Percentiles rank a stretch among this genome's conserved stretches.
phyloP scores from a whole-genome alignment of 139 green algal genomes.

The Chlorella sp. region DNA sequence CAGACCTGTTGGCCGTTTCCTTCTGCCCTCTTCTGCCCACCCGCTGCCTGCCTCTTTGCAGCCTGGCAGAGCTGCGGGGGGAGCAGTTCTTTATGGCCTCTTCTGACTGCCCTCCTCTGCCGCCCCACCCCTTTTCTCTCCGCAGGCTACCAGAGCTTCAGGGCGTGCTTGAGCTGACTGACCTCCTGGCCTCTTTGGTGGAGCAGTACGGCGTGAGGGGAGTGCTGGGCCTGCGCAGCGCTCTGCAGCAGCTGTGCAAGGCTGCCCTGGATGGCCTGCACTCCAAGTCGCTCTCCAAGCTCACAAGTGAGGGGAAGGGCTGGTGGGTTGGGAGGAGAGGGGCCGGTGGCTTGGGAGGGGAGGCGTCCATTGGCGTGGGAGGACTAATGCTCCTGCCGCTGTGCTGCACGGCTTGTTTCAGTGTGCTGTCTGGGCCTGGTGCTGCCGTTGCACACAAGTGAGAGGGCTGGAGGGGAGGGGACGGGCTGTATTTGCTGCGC shows the following conservation, averaged over 20 bases:
- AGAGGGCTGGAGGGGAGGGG: too few species aligned
- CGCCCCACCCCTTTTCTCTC: not conserved
- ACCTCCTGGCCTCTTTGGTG: conserved; percentile 55
- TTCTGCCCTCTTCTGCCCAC: not conserved
- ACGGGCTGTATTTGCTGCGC: too few species aligned
- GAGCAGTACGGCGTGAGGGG: conserved; percentile 50
- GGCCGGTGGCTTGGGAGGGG: too few species aligned
- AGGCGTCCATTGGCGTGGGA: too few species aligned
- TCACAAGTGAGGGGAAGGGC: conserved; percentile 40
- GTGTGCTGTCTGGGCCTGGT: too few species aligned
- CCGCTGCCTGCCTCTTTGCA: not conserved
- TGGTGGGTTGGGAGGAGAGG: not conserved
- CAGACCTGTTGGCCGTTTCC: too few species aligned
- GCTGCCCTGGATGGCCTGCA: conserved; percentile 73
- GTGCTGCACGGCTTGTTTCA: too few species aligned
- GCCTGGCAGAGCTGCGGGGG: not conserved
- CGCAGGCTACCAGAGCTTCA: conserved; percentile 69
- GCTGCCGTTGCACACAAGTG: too few species aligned
- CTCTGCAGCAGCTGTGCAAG: conserved; percentile 78
- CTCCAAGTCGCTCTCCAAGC: conserved; percentile 44
- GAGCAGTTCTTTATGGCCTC: not conserved
- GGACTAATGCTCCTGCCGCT: too few species aligned
- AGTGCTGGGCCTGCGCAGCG: conserved; percentile 48
- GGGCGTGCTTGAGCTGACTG: conserved; percentile 65
- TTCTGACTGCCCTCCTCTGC: not conserved